Base-by-base conservation (phyloP, 2,329 filamentous ascomycete genomes). In the Aschersonia sp. region DNA sequence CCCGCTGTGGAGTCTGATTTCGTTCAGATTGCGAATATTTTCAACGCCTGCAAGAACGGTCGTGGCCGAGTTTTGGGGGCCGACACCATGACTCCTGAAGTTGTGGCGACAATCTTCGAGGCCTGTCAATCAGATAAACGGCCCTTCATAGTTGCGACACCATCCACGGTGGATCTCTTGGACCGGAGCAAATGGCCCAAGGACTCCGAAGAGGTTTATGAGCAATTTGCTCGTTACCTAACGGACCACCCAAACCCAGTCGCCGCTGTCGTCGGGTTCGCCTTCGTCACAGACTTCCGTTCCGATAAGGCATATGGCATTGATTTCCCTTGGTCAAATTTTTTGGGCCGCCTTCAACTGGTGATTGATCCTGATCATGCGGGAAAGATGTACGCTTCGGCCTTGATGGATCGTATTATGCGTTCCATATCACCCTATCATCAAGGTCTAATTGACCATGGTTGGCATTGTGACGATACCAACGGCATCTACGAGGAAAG, bases 321-420 rank as follows among this genome's bases (percentile, higher is more conserved):
- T 22, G 22, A 22, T 22, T 22, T 22, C 22, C 22, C 22, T 22
- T 22, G 22, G 22, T 73, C 72, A 11, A 70, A 74, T 5, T 76
- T 68, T 47, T 72, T 75, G 0, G 79, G 74, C 8, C 76, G 77
- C 46, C 58, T 87, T 9, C 75, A 80, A 6, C 53, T 89, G 2
- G 80, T 78, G 47, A 79, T 89, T 1, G 69, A 78, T 48, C 71
- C 69, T 0, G 61, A 73, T 0, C 71, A 73, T 54, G 70, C 74
- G n/a, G 67, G 67, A 9, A 72, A 78, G 48, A 72, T 79, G 1
- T 67, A 89, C 44, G 87, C 82, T 2, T 76, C 73, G 5, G 82
- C 79, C 30, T 69, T 94, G 1, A 59, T 94, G 6, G 83, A 90
- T 58, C 72, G 76, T 45, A 62, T 90, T 7, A 49, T 75, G 3